phyloP scores from a whole-genome alignment of 306 rosid genomes.

The Lathyrus tuberosus region DNA sequence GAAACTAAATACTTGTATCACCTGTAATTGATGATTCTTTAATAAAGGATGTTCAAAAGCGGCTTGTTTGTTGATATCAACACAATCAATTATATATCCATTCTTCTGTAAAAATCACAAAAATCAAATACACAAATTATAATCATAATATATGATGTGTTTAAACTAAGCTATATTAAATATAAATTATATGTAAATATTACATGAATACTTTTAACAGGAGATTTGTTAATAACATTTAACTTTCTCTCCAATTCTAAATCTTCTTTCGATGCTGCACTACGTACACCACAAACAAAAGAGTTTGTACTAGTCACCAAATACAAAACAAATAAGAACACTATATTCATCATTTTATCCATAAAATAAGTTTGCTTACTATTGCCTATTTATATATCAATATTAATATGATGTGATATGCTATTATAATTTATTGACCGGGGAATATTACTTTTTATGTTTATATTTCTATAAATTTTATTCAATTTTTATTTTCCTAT shows the following conservation, averaged over 20 bases:
- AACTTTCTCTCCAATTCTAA: conserved; percentile 4
- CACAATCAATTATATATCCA: conserved; percentile 13
- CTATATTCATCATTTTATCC: no score
- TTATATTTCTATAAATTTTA: no score
- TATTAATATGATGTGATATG: no score
- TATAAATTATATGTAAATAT: background rate
- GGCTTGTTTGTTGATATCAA: conserved; percentile 16
- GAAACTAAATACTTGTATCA: background rate
- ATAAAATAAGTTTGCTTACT: no score
- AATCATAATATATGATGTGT: background rate
- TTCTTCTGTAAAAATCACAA: background rate
- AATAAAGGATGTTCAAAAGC: background rate
- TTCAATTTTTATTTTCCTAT: no score
- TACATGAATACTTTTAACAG: conserved; percentile 28
- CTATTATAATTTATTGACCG: no score
- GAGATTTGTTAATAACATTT: conserved; percentile 26
- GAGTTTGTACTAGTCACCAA: no score
- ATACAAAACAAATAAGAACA: no score
- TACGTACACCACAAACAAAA: no score
- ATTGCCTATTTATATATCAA: no score
- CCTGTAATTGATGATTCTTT: conserved; percentile 4
- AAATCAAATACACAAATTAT: background rate
- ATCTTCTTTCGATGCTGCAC: no score
- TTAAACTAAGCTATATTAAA: background rate
- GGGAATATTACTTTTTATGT: no score